These are phyloP conservation scores for Raddia distichophylla DNA, from an alignment of 176 grass and related monocot species.

Conservation along the genomic window DNA sequence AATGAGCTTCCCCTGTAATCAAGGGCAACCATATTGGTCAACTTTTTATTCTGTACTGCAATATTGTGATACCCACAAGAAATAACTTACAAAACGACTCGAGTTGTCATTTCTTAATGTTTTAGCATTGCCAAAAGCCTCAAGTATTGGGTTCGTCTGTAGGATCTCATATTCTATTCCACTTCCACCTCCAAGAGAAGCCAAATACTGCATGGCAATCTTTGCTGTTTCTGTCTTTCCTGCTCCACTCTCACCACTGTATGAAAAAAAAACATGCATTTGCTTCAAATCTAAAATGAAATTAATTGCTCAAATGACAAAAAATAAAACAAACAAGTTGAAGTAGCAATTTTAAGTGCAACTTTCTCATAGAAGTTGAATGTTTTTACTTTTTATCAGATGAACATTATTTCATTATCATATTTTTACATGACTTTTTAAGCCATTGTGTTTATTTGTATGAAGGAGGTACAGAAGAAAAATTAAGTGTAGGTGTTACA, in stretches of 20 bases:
- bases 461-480: constrained; percentile 2
- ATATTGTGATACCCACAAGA: constrained; percentile 34
- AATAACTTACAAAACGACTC: constrained; percentile 91
- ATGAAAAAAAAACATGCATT: constrained; percentile 36
- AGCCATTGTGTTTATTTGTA: not conserved
- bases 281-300: constrained; percentile 7
- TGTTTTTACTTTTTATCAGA: not conserved
- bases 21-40: constrained; percentile 22
- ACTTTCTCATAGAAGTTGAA: constrained; percentile 3
- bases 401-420: not conserved
- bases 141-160: constrained; percentile 96
- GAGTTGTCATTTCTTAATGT: constrained; percentile 98
- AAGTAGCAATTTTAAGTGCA: not conserved
- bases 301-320: constrained; percentile 9
- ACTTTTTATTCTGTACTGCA: constrained; percentile 7
- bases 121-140: constrained; percentile 99
- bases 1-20: constrained; percentile 88
- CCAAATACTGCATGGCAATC: constrained; percentile 99
- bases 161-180: constrained; percentile 99
- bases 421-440: not conserved
- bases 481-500: not conserved
- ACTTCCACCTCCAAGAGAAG: constrained; percentile 88
- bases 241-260: constrained; percentile 97
- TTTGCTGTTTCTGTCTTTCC: constrained; percentile 99
- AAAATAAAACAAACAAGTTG: constrained; percentile 9